Conservation (phyloP, 495 filamentous ascomycete genomes). For the Hamigera avellanea region DNA sequence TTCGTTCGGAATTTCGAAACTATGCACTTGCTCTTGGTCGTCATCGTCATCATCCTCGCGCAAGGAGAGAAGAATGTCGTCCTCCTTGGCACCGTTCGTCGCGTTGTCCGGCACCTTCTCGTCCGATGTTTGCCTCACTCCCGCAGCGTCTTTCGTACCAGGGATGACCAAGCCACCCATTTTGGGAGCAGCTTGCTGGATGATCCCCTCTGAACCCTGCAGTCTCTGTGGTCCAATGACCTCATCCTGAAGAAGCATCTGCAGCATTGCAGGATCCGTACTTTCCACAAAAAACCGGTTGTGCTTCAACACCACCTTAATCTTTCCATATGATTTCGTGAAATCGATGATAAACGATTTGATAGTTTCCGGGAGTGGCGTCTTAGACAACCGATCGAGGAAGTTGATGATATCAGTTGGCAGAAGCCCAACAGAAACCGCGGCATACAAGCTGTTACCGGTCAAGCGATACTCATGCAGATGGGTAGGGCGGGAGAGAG, state of each 20-base stretch:
- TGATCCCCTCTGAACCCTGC: slow-evolving; percentile 58
- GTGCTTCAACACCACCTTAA: slow-evolving; percentile 88
- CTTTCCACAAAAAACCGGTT: slow-evolving; percentile 93
- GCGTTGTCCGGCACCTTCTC: slow-evolving; percentile 23
- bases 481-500: slow-evolving; percentile 72
- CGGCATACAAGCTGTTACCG: slow-evolving; percentile 85
- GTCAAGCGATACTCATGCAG: slow-evolving; percentile 92
- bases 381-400: slow-evolving; percentile 80
- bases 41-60: slow-evolving; percentile 83
- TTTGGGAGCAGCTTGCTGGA: slow-evolving; percentile 69
- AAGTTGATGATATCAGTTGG: slow-evolving; percentile 83
- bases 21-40: slow-evolving; percentile 79
- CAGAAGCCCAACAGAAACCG: slow-evolving; percentile 80
- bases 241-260: slow-evolving; percentile 65
- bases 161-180: slow-evolving; percentile 89
- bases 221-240: slow-evolving; percentile 54
- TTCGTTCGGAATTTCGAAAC: slow-evolving; percentile 77
- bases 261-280: slow-evolving; percentile 71
- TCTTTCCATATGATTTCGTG: slow-evolving; percentile 86
- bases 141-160: slow-evolving; percentile 86
- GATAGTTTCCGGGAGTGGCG: slow-evolving; percentile 66
- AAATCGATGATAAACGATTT: slow-evolving; percentile 68
- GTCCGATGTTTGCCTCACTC: slow-evolving; percentile 52
- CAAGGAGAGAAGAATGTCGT: slow-evolving; percentile 49
- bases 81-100: slow-evolving; percentile 27